These are phyloP conservation scores for Cladosporium oxysporum DNA, from an alignment of 2,329 filamentous ascomycete species.

Conservation along the genomic window DNA sequence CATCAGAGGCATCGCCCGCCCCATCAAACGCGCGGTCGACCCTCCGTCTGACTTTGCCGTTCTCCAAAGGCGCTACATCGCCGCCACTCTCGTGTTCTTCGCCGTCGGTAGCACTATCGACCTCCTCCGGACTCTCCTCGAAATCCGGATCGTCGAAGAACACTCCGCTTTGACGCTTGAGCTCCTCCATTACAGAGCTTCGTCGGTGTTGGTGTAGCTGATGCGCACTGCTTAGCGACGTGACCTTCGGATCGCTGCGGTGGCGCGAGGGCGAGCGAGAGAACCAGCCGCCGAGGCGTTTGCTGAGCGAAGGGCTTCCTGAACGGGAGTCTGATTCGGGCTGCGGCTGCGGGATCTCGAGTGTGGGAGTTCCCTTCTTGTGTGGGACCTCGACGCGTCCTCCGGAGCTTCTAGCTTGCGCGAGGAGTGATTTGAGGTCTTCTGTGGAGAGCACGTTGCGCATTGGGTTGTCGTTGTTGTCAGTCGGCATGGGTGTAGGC, in stretches of 20 bases:
- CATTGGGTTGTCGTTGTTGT: constrained; percentile 23
- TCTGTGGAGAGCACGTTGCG: constrained; percentile 48
- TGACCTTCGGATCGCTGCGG: constrained; percentile 20
- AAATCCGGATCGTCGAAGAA: constrained; percentile 48
- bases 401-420: constrained; percentile 35
- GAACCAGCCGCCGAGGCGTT: constrained; percentile 36
- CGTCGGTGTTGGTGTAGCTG: constrained; percentile 23
- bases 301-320: constrained; percentile 34
- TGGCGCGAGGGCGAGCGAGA: constrained; percentile 25
- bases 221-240: not conserved
- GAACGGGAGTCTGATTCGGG: not conserved
- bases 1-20: not conserved
- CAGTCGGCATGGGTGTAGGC: constrained; percentile 32
- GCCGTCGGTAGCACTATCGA: constrained; percentile 20
- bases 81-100: constrained; percentile 15
- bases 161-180: constrained; percentile 48
- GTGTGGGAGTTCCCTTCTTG: not conserved
- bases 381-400: constrained; percentile 29
- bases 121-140: constrained; percentile 29
- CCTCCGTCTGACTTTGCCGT: constrained; percentile 1
- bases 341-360: constrained; percentile 3
- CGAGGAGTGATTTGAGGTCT: constrained; percentile 46
- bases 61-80: constrained; percentile 10
- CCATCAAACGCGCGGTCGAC: constrained; percentile 5
- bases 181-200: constrained; percentile 45